Base-by-base conservation (phyloP, 75 land plant species). In the Isoetes taiwanensis region DNA sequence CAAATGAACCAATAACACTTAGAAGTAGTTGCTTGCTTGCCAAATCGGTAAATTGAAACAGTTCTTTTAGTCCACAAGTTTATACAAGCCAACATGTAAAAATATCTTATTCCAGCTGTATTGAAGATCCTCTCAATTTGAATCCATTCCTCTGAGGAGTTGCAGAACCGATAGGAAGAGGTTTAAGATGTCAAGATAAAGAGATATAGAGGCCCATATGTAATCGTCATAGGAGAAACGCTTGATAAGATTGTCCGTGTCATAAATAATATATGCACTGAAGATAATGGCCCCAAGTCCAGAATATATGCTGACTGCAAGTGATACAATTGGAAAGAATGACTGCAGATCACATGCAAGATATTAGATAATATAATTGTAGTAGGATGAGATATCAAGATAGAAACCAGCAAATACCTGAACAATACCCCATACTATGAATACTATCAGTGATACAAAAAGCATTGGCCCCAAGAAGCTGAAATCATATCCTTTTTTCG, bases 211-310 rank as follows among this genome's bases (percentile, higher is more conserved):
- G 5, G 50, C 50, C 50, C 50, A 46, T 6, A 46, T 23, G 50
- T 46, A 46, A n/a, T 46, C 50, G 50, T 46, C 50, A 23, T 46
- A 46, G 19, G 16, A 5, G 19, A 46, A 46, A 8, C 50, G 6
- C 50, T 46, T 46, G 50, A 46, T 46, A 23, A 46, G 50, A 46
- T 46, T 46, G 19, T 46, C 50, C 6, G 50, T 46, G 50, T 46
- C 50, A n/a, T 46, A 46, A 4, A 46, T 23, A 23, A 46, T 46
- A 19, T 46, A 46, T 5, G 50, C 50, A n/a, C 50, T 46, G 50
- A 46, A 46, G 4, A 46, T 46, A 19, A 46, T 5, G 21, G 50
- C 50, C 4, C 50, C 50, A 46, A 46, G 6, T n/a, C 50, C 50
- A 4, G 50, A 19, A n/a, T 46, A 46, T 5, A 46, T 46, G 50